phyloP scores from a whole-genome alignment of 2,329 filamentous ascomycete genomes.

The Paraphoma chrysanthemicola region DNA sequence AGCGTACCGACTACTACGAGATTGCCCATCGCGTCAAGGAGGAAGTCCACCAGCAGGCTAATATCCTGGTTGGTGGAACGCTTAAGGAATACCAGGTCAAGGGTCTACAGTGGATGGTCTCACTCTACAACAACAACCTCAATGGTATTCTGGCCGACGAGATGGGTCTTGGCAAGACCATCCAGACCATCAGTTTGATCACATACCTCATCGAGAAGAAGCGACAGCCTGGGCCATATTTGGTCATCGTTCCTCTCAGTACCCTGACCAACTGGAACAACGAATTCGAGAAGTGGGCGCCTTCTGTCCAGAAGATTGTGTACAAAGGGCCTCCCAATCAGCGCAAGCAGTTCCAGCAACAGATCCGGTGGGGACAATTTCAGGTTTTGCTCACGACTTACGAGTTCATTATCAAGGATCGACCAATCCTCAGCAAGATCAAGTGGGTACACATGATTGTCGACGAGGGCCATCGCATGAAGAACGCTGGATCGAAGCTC shows the following conservation, averaged over 20 bases:
- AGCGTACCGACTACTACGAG: conserved; percentile 97
- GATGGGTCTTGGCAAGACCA: conserved; percentile 99
- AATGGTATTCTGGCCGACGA: conserved; percentile 98
- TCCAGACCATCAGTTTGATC: conserved; percentile 97
- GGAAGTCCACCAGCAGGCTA: conserved; percentile 82
- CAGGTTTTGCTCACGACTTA: conserved; percentile 97
- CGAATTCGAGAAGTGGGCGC: conserved; percentile 99
- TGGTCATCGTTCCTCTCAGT: conserved; percentile 96
- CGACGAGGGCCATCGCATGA: conserved; percentile 99
- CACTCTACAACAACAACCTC: conserved; percentile 99
- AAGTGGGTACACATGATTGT: conserved; percentile 99
- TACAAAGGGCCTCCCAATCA: conserved; percentile 94
- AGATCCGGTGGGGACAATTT: conserved; percentile 93
- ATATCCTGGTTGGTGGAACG: conserved; percentile 86
- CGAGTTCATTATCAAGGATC: conserved; percentile 99
- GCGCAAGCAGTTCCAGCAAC: conserved; percentile 89
- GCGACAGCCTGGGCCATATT: conserved; percentile 86
- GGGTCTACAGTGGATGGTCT: conserved; percentile 99
- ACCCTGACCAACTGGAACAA: conserved; percentile 98
- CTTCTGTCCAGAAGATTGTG: conserved; percentile 82
- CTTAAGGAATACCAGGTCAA: conserved; percentile 98
- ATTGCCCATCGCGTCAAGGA: conserved; percentile 97
- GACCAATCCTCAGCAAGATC: conserved; percentile 93
- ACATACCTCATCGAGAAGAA: conserved; percentile 98
- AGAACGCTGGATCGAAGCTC: conserved; percentile 95